Evolutionary conservation across 2,329 filamentous ascomycete genomes (phyloP), one percentile per base, ranked within the genome.

Genomic region (Fusarium albosuccineum): DNA sequence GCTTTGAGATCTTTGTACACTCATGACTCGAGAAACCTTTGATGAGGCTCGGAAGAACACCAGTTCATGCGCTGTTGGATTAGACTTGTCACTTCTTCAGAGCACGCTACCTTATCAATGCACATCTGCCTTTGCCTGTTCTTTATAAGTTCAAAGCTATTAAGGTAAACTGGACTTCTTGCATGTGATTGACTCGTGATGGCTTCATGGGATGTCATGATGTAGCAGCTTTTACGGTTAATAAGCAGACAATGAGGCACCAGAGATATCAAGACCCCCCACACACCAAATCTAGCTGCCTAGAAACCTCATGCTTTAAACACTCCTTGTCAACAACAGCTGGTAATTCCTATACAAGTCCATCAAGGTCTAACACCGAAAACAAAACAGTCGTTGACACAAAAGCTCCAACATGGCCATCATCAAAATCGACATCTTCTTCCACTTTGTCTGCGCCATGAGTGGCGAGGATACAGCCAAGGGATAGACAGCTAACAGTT

Each of bases 371-470:
- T 4, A 22, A 22, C 22, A 22, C 22, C 5, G 22, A 4, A 22
- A 22, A 22, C 22, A 22, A 22, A 22, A 22, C 10, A 36, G 33
- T 36, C 10, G 9, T 36, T 14, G 17, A 27, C 4, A 7, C 1
- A 6, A 29, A 22, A 49, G 17, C 44, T 10, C 22, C 11, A 37
- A 9, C 11, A 45, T 52, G 51, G 16, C 10, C 1, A 41, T 71
- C 30, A 67, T 74, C 39, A 41, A 63, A 51, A 65, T 75, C 29
- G 65, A 75, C 36, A 60, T 77, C 26, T 60, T 75, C 33, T 77
- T 66, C 14, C 76, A 78, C 64, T 73, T 75, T 44, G 71, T 77
- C 17, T 78, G 76, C 41, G 71, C 74, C 13, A 70, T 77, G 64
- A 56, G 74, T 62, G n/a, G 22, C 13, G 9, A 1, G 10, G 5